phyloP scores from a whole-genome alignment of 768 basidiomycete species.

The Mycena haematopus region DNA sequence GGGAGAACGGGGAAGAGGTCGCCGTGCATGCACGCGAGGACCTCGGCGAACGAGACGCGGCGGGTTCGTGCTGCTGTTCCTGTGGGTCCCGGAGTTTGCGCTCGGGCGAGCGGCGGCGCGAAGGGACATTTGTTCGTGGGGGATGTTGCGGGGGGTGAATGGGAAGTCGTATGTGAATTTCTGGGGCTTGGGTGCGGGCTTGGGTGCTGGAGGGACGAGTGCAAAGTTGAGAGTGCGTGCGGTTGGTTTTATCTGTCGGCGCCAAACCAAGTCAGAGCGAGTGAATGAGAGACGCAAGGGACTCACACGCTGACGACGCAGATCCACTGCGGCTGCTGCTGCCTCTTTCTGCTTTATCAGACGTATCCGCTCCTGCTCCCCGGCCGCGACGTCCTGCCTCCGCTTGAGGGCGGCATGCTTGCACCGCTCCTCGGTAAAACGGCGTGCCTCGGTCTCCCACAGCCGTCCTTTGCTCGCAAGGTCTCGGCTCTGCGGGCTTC shows the following conservation, averaged over 20 bases:
- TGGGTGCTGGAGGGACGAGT: conserved; percentile 22
- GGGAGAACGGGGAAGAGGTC: conserved; percentile 24
- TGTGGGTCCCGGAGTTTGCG: background rate
- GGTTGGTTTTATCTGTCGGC: conserved; percentile 20
- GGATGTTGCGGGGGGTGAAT: conserved; percentile 23
- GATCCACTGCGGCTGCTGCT: conserved; percentile 13
- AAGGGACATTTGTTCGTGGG: background rate
- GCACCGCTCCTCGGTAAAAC: conserved; percentile 25
- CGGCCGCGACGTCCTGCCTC: background rate
- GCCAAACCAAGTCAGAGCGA: background rate
- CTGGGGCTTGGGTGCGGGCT: conserved; percentile 13
- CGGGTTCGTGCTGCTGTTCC: background rate
- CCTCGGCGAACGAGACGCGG: conserved; percentile 26
- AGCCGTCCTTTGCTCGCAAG: conserved; percentile 13
- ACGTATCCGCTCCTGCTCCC: conserved; percentile 24
- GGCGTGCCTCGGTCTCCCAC: conserved; percentile 28
- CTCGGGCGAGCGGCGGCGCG: background rate
- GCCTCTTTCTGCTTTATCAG: conserved; percentile 29
- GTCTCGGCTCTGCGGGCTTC: background rate
- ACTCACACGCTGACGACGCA: conserved; percentile 4
- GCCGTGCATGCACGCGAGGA: conserved; percentile 29
- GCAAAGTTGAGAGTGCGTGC: conserved; percentile 29
- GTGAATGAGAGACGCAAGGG: background rate
- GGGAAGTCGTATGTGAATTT: conserved; percentile 30
- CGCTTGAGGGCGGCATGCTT: conserved; percentile 2